Percentiles rank a stretch among this genome's conserved stretches.
Evolutionary conservation across 176 grass and related monocot species (phyloP).

Genomic region (Tillandsia fasciculata): DNA sequence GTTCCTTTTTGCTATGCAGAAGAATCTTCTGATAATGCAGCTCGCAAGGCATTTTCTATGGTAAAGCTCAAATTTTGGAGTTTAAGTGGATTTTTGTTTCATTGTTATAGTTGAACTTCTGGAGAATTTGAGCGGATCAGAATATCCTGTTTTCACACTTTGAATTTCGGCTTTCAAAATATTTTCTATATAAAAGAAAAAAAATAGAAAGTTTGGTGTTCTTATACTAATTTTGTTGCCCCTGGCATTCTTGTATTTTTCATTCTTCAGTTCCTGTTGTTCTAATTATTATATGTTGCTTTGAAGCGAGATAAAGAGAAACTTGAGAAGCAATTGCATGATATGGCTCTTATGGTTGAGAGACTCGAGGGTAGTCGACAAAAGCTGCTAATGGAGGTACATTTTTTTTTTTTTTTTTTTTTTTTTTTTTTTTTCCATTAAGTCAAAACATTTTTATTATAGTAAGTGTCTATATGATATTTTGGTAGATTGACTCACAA

Average conservation of each 20-base stretch:
- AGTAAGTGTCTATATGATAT: slow-evolving; percentile 11
- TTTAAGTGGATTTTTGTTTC: slow-evolving; percentile 6
- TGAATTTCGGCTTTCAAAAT: no score
- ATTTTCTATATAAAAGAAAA: no score
- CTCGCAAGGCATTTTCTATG: slow-evolving; percentile 56
- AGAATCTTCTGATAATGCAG: slow-evolving; percentile 62
- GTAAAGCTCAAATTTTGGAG: slow-evolving; percentile 36
- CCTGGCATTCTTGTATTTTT: not conserved
- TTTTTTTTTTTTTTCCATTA: slow-evolving; percentile 24
- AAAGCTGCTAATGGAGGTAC: slow-evolving; percentile 85
- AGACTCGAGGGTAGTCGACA: slow-evolving; percentile 90
- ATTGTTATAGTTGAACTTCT: not conserved
- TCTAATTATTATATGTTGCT: not conserved
- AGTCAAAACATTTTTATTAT: slow-evolving; percentile 5
- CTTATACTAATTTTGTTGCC: not conserved
- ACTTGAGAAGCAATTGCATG: slow-evolving; percentile 90
- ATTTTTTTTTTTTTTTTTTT: not conserved
- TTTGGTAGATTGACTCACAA: slow-evolving; percentile 85
- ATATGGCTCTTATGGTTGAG: slow-evolving; percentile 92
- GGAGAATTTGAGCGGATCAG: no score
- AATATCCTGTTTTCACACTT: no score
- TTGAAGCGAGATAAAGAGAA: slow-evolving; percentile 72
- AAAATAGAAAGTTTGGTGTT: no score
- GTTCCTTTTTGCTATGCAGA: slow-evolving; percentile 48
- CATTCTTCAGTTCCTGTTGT: not conserved